Conservation (phyloP, 1,139 yeast species). For the Pichia sp. region DNA sequence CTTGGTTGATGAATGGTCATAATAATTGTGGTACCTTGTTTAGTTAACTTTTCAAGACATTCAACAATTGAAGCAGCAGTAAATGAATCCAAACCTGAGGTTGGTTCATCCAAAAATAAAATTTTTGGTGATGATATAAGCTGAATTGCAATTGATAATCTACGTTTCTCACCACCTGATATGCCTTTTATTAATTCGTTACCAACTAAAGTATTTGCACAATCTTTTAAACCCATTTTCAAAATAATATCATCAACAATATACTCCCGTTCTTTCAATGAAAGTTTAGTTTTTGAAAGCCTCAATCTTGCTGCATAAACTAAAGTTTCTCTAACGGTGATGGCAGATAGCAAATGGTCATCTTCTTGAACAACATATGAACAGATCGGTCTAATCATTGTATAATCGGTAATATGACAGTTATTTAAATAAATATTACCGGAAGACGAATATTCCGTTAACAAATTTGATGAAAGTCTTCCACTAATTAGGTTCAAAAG, state of each 20-base stretch:
- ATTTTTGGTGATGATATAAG: slow-evolving; percentile 65
- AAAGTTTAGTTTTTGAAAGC: slow-evolving; percentile 35
- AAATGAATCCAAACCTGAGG: slow-evolving; percentile 79
- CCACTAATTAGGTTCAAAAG: slow-evolving; percentile 61
- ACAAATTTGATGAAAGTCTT: slow-evolving; percentile 43
- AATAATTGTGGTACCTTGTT: slow-evolving; percentile 62
- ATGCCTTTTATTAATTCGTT: slow-evolving; percentile 68
- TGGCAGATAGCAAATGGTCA: slow-evolving; percentile 56
- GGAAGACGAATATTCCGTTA: slow-evolving; percentile 29
- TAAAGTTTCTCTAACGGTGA: slow-evolving; percentile 75
- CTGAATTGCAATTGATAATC: slow-evolving; percentile 79
- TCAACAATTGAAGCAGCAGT: slow-evolving; percentile 65
- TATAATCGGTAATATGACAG: slow-evolving; percentile 18
- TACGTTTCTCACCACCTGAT: slow-evolving; percentile 81
- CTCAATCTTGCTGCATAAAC: slow-evolving; percentile 66
- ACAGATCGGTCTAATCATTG: slow-evolving; percentile 45
- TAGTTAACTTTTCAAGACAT: slow-evolving; percentile 46
- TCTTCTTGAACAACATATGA: slow-evolving; percentile 80
- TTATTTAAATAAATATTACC: slow-evolving; percentile 43
- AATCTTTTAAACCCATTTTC: slow-evolving; percentile 66
- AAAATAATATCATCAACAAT: slow-evolving; percentile 52
- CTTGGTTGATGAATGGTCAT: slow-evolving; percentile 85
- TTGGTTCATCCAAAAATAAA: slow-evolving; percentile 76
- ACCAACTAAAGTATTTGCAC: slow-evolving; percentile 74
- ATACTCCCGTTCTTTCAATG: slow-evolving; percentile 30